These are phyloP conservation scores for Digitaria exilis DNA, from an alignment of 202 grass and related monocot genomes.

Conservation along the genomic window DNA sequence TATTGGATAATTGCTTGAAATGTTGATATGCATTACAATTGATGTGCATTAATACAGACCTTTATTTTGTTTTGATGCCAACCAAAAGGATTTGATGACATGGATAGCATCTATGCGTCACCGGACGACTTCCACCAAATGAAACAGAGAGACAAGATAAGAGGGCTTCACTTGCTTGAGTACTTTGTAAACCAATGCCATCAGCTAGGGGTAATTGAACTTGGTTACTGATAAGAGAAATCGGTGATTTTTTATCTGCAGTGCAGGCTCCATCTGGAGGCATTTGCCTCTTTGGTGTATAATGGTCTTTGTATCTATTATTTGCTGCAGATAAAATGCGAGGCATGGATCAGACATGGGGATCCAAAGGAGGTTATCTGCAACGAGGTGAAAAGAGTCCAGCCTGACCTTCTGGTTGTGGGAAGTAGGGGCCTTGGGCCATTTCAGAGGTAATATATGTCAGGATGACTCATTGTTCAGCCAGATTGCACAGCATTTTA, in stretches of 20 bases:
- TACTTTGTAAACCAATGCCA: slow-evolving; percentile 86
- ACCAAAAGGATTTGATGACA: slow-evolving; percentile 89
- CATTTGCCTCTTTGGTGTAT: slow-evolving; percentile 12
- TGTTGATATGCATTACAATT: slow-evolving; percentile 13
- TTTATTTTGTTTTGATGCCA: slow-evolving; percentile 32
- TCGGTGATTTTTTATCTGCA: slow-evolving; percentile 17
- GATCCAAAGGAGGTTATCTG: slow-evolving; percentile 94
- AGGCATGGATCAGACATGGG: slow-evolving; percentile 81
- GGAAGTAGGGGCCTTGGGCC: slow-evolving; percentile 93
- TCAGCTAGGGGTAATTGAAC: slow-evolving; percentile 68
- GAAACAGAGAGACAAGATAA: slow-evolving; percentile 83
- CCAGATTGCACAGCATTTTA: not conserved
- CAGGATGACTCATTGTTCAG: not conserved
- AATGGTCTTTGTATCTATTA: slow-evolving; percentile 26
- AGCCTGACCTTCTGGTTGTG: slow-evolving; percentile 88
- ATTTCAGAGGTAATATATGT: slow-evolving; percentile 80
- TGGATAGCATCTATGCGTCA: slow-evolving; percentile 94
- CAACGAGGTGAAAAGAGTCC: slow-evolving; percentile 78
- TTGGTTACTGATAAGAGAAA: not conserved
- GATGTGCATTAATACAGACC: slow-evolving; percentile 8
- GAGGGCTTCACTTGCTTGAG: slow-evolving; percentile 94
- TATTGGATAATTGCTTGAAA: slow-evolving; percentile 5
- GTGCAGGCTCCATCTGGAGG: not conserved
- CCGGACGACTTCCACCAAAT: slow-evolving; percentile 78
- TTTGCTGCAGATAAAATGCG: slow-evolving; percentile 72